These are phyloP conservation scores for Lyophyllum shimeji DNA, from an alignment of 768 basidiomycete species.

Conservation along the genomic window DNA sequence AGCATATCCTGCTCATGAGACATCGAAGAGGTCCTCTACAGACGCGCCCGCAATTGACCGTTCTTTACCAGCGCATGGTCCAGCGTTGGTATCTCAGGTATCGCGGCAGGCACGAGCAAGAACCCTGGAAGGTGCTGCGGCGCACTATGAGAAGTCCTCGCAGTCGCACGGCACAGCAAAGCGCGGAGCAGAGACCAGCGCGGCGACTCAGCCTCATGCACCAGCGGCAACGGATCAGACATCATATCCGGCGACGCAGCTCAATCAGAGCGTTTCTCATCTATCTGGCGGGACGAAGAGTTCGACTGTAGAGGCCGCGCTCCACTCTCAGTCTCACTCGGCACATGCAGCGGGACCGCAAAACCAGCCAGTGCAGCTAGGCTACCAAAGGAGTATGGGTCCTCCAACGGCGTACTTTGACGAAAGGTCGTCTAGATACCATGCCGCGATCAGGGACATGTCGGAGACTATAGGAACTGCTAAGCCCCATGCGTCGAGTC, in stretches of 20 bases:
- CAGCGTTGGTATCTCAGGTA: not conserved
- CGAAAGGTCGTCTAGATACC: not conserved
- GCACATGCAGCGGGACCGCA: not conserved
- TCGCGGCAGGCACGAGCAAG: not conserved
- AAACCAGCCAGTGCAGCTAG: not conserved
- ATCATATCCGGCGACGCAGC: not conserved
- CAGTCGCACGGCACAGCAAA: not conserved
- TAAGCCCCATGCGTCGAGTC: not conserved
- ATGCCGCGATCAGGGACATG: not conserved
- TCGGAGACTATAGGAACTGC: not conserved
- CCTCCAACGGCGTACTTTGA: not conserved
- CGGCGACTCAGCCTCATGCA: not conserved
- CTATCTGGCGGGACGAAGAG: not conserved
- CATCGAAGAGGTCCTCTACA: not conserved
- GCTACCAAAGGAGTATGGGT: not conserved
- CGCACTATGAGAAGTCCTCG: not conserved
- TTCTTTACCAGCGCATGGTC: not conserved
- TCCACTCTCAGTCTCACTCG: not conserved
- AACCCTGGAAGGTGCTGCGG: not conserved
- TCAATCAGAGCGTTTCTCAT: not conserved
- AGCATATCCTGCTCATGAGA: not conserved
- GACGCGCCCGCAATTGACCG: not conserved
- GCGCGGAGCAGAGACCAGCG: not conserved
- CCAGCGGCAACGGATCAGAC: not conserved
- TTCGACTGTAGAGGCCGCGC: not conserved